phyloP scores from a whole-genome alignment of 352 stramenopile genomes.

The Globisporangium mamillatum region DNA sequence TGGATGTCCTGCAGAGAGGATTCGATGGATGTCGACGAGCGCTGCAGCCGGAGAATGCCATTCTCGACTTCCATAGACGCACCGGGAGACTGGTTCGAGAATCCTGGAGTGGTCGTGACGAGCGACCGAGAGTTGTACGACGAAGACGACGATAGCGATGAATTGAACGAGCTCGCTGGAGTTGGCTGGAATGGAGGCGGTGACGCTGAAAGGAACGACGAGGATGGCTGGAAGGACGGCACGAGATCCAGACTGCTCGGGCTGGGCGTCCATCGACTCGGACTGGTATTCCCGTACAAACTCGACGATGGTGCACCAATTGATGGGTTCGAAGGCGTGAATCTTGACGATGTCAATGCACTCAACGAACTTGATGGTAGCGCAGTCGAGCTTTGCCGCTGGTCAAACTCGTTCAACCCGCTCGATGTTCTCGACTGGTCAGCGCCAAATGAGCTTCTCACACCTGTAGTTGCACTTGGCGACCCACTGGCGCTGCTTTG shows the following conservation, averaged over 20 bases:
- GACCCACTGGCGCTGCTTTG: not conserved
- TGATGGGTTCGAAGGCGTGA: constrained; percentile 16
- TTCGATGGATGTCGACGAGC: constrained; percentile 78
- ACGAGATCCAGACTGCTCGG: constrained; percentile 7
- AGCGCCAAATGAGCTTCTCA: constrained; percentile 2
- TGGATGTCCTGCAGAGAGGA: constrained; percentile 69
- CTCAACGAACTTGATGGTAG: not conserved
- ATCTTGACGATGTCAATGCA: constrained; percentile 18
- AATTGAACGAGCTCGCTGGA: constrained; percentile 9
- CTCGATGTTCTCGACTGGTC: constrained; percentile 8
- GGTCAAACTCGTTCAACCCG: constrained; percentile 3
- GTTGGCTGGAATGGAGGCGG: not conserved
- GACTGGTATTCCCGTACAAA: constrained; percentile 1
- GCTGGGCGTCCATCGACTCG: constrained; percentile 14
- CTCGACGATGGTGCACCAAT: not conserved
- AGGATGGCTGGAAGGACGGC: constrained; percentile 10
- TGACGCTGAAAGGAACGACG: constrained; percentile 4
- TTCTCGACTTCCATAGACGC: constrained; percentile 49
- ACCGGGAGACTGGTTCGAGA: constrained; percentile 22
- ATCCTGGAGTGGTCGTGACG: constrained; percentile 28
- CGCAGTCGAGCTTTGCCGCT: constrained; percentile 12
- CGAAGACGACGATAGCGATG: not conserved
- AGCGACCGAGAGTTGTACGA: constrained; percentile 17
- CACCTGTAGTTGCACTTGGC: not conserved
- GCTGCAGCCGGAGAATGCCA: constrained; percentile 63